Base-by-base conservation (phyloP, 768 basidiomycete species). In the Pleurotus platypus region DNA sequence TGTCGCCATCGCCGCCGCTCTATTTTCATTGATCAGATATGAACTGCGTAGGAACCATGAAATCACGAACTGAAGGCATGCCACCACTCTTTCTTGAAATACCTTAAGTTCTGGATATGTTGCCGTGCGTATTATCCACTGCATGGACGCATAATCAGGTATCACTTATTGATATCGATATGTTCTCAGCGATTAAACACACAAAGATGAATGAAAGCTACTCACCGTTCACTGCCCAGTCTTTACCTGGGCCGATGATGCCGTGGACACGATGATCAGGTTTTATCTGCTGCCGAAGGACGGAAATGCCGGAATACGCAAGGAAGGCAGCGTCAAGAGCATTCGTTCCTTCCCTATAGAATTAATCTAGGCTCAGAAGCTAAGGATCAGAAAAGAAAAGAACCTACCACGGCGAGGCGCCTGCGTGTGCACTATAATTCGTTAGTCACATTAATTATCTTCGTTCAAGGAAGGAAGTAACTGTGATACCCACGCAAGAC, bases 291-390 rank as follows among this genome's bases (percentile, higher is more conserved):
- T 96, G 94, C 11, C 94, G 82, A 47, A 96, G 78, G 20, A 85
- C 84, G 2, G 92, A 87, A 42, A 96, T 78, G 47, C 82, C 78
- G 6, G 86, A 84, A 68, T 95, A 94, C 0, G 92, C 89, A 7
- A 92, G 72, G 67, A 94, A 89, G 0, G 92, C 92, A 0, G 94
- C 94, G 64, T 95, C 94, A 45, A 92, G 79, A 11, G 92, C 91
- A 64, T 94, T 94, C 42, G 80, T 81, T 20, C 88, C 92, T 69
- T 94, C 90, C 89, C 81, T 54, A n/a, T 40, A 16, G 42, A 8
- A 42, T 22, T 13, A 4, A 40, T 54, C 22, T 45, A 49, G 51
- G 60, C 30, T 50, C 47, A 35, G 30, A 35, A 11, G 30, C 30
- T 35, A 3, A 35, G 30, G 30, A 35, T 35, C 30, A 35, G 30